phyloP scores from a whole-genome alignment of 768 basidiomycete genomes.

The Kwoniella europaea region DNA sequence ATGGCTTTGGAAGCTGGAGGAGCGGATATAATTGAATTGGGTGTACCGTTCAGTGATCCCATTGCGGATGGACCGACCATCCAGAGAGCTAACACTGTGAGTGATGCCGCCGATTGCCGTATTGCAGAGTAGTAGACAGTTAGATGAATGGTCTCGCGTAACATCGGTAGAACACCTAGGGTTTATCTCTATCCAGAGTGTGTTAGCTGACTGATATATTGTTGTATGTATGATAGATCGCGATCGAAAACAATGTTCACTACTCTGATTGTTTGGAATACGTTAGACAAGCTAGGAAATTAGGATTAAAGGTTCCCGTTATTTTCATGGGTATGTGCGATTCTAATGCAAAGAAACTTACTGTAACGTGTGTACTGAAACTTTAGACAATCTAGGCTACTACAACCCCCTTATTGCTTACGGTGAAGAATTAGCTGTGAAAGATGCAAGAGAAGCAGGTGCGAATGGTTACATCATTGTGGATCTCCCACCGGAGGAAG shows the following conservation, averaged over 20 bases:
- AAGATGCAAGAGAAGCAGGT: conserved; percentile 84
- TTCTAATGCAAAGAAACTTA: background rate
- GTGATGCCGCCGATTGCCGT: conserved; percentile 47
- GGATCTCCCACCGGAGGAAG: conserved; percentile 97
- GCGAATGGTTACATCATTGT: conserved; percentile 98
- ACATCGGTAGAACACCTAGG: too few species aligned
- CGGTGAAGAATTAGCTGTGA: conserved; percentile 90
- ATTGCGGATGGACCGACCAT: conserved; percentile 94
- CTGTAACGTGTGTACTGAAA: background rate
- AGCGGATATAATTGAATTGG: conserved; percentile 91
- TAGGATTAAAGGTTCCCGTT: conserved; percentile 82
- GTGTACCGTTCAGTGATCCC: conserved; percentile 94
- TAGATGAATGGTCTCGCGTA: background rate
- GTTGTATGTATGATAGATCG: conserved; percentile 65
- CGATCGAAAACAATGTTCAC: conserved; percentile 78
- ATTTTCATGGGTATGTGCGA: conserved; percentile 81
- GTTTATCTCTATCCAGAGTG: too few species aligned
- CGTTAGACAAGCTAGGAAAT: conserved; percentile 75
- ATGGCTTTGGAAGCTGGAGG: conserved; percentile 93
- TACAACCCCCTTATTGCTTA: conserved; percentile 96
- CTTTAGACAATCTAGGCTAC: conserved; percentile 69
- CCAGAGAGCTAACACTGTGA: conserved; percentile 88
- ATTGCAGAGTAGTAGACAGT: background rate
- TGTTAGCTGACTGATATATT: background rate
- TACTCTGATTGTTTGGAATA: conserved; percentile 75